phyloP scores from a whole-genome alignment of 768 basidiomycete genomes.

The Agaricus bisporus region DNA sequence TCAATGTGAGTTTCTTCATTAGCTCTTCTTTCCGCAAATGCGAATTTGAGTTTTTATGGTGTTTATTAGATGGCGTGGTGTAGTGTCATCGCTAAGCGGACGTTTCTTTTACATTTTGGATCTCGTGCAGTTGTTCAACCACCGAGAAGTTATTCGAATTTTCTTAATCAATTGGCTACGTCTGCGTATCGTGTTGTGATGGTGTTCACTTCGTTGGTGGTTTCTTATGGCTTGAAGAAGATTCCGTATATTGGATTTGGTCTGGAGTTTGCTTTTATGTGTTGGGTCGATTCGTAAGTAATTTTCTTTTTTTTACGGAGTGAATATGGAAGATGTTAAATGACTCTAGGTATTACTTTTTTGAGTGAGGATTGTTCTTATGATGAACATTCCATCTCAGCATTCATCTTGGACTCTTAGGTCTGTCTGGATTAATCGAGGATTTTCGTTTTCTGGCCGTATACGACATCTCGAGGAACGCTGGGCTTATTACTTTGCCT shows the following conservation, averaged over 20 bases:
- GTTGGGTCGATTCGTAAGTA: slow-evolving; percentile 85
- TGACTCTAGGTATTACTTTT: slow-evolving; percentile 74
- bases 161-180: slow-evolving; percentile 70
- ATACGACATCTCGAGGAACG: slow-evolving; percentile 78
- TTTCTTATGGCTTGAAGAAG: slow-evolving; percentile 58
- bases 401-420: slow-evolving; percentile 27
- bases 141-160: slow-evolving; percentile 57
- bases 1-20: slow-evolving; percentile 56
- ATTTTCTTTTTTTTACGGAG: neutral
- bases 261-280: slow-evolving; percentile 66
- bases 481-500: slow-evolving; percentile 86
- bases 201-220: slow-evolving; percentile 67
- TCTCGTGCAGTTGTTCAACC: slow-evolving; percentile 44
- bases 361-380: slow-evolving; percentile 51
- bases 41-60: neutral
- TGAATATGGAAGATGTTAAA: neutral
- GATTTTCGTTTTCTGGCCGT: slow-evolving; percentile 59
- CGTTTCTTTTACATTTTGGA: slow-evolving; percentile 69
- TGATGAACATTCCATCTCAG: neutral
- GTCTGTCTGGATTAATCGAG: slow-evolving; percentile 75
- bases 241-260: slow-evolving; percentile 62
- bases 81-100: slow-evolving; percentile 65
- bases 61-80: slow-evolving; percentile 67
- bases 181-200: slow-evolving; percentile 81
- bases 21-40: neutral